Percentiles rank a stretch among this genome's conserved stretches.
Evolutionary conservation across 169 alveolate species (phyloP).

Genomic region (Plasmodium yoelii): DNA sequence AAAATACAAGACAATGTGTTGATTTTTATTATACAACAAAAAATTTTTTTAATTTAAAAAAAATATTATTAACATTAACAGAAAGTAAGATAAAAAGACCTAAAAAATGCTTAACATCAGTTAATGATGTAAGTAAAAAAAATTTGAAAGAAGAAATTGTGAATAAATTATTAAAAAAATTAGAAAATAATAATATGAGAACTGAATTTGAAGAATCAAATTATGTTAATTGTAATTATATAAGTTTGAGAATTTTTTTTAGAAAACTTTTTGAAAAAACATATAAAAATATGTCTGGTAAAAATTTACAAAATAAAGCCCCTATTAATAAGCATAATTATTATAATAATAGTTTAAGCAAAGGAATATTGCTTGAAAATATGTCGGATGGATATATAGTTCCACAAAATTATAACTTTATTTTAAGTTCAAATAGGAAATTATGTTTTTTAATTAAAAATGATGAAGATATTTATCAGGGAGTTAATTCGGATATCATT

Average conservation of each 20-base stretch:
- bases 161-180: conserved; percentile 33
- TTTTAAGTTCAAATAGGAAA: conserved; percentile 56
- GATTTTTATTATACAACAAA: conserved; percentile 80
- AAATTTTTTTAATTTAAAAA: conserved; percentile 54
- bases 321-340: neutral
- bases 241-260: conserved; percentile 30
- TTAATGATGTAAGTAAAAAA: conserved; percentile 39
- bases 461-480: conserved; percentile 38
- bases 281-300: conserved; percentile 7
- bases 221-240: conserved; percentile 9
- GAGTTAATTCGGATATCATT: conserved; percentile 55
- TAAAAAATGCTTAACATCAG: conserved; percentile 8
- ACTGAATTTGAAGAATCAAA: conserved; percentile 52
- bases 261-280: conserved; percentile 37
- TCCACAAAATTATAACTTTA: conserved; percentile 60
- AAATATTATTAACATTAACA: conserved; percentile 34
- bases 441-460: conserved; percentile 53
- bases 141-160: conserved; percentile 64
- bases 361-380: conserved; percentile 46
- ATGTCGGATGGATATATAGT: conserved; percentile 73
- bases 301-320: neutral
- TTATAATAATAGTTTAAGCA: conserved; percentile 3
- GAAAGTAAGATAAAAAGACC: conserved; percentile 34
- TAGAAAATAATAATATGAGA: conserved; percentile 37
- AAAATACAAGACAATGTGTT: conserved; percentile 89